A percentile compares a stretch with the other conserved stretches of the same genome.
These are phyloP conservation scores for Hymenoscyphus albidus DNA, from an alignment of 2,329 filamentous ascomycete species.

Conservation along the genomic window DNA sequence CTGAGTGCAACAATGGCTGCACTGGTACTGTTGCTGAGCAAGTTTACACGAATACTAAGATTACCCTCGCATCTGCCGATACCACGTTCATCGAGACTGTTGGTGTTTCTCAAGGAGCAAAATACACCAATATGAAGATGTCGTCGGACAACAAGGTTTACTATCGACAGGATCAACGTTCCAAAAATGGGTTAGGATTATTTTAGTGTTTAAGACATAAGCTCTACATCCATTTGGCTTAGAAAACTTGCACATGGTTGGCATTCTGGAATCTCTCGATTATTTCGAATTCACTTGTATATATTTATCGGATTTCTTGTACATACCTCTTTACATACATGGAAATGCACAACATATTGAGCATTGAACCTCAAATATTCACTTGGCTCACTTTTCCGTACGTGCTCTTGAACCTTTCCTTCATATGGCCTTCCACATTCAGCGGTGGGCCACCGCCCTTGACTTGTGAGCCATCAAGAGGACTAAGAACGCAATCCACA, in stretches of 20 bases:
- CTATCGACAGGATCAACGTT: constrained; percentile 36
- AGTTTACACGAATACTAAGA: constrained; percentile 39
- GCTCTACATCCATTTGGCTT: background rate
- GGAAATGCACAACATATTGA: background rate
- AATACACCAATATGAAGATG: constrained; percentile 35
- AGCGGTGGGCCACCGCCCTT: constrained; percentile 18
- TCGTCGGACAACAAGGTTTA: constrained; percentile 37
- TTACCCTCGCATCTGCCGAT: constrained; percentile 37
- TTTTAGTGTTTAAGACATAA: background rate
- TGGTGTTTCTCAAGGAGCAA: constrained; percentile 32
- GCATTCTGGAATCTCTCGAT: background rate
- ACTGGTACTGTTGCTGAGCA: constrained; percentile 39
- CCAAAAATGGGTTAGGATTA: constrained; percentile 32
- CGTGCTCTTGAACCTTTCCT: constrained; percentile 27
- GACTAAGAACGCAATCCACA: constrained; percentile 38
- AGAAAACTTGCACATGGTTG: background rate
- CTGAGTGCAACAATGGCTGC: constrained; percentile 39
- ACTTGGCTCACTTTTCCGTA: constrained; percentile 25
- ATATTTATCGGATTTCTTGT: background rate
- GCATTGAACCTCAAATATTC: constrained; percentile 1
- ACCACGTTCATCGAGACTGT: constrained; percentile 33
- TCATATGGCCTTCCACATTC: constrained; percentile 32
- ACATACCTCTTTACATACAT: background rate
- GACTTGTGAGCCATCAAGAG: constrained; percentile 22
- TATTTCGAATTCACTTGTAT: background rate